phyloP scores from a whole-genome alignment of 1,139 yeast genomes.

The Scheffersomyces insectosa region DNA sequence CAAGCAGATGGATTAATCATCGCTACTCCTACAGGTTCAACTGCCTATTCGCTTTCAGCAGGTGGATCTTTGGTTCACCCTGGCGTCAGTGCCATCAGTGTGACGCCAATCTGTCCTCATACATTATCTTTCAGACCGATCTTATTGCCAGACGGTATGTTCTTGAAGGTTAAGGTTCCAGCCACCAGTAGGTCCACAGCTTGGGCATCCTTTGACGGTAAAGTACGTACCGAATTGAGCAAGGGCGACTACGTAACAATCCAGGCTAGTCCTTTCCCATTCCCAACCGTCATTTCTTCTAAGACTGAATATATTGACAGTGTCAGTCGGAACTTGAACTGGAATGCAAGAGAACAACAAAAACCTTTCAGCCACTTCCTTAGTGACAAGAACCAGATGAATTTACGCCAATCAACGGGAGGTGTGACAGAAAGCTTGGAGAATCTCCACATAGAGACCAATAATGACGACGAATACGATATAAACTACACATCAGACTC shows the following conservation, averaged over 20 bases:
- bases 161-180: conserved; percentile 73
- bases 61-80: conserved; percentile 93
- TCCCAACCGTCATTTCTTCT: conserved; percentile 78
- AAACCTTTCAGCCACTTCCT: conserved; percentile 64
- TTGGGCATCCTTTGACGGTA: conserved; percentile 91
- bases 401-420: neutral
- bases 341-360: conserved; percentile 85
- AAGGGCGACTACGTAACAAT: conserved; percentile 79
- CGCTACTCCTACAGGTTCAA: conserved; percentile 91
- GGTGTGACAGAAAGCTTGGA: conserved; percentile 7
- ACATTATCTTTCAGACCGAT: conserved; percentile 87
- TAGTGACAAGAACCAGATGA: conserved; percentile 46
- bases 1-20: conserved; percentile 89
- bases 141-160: conserved; percentile 83
- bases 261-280: conserved; percentile 78
- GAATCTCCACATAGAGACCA: conserved; percentile 10
- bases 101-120: conserved; percentile 92
- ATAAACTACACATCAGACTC: conserved; percentile 17
- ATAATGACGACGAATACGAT: conserved; percentile 26
- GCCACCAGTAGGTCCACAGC: conserved; percentile 70
- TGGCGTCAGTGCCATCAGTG: conserved; percentile 82
- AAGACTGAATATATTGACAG: conserved; percentile 81
- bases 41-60: conserved; percentile 87
- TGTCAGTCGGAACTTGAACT: conserved; percentile 78
- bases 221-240: conserved; percentile 65